Evolutionary conservation across 2,329 filamentous ascomycete genomes (phyloP).

Genomic region (Alternaria alternata): DNA sequence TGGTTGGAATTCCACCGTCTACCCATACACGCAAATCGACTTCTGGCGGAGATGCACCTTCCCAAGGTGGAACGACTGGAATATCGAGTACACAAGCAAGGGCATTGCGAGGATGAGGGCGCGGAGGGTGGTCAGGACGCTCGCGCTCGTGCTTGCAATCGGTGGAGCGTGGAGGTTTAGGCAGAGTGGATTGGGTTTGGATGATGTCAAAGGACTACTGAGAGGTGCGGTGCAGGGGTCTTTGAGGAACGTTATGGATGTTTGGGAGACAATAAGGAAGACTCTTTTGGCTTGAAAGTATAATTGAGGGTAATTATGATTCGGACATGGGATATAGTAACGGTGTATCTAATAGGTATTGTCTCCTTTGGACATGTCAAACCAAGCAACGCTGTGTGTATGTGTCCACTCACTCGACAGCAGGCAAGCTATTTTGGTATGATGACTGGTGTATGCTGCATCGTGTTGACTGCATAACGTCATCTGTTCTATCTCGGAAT

Average conservation of each 20-base stretch:
- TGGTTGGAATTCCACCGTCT: conserved; percentile 82
- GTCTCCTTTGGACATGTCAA: not conserved
- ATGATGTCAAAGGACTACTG: conserved; percentile 29
- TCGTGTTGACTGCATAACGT: not conserved
- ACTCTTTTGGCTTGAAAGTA: not conserved
- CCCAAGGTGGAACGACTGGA: conserved; percentile 64
- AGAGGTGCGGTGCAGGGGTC: conserved; percentile 18
- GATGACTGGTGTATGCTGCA: not conserved
- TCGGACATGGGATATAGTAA: not conserved
- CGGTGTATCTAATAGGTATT: not conserved
- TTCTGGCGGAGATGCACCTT: conserved; percentile 62
- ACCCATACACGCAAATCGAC: conserved; percentile 58
- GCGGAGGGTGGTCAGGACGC: conserved; percentile 23
- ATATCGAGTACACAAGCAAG: conserved; percentile 59
- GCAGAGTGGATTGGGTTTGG: conserved; percentile 31
- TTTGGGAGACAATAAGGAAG: conserved; percentile 12
- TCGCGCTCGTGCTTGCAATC: conserved; percentile 31
- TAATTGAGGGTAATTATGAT: not conserved
- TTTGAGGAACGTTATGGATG: conserved; percentile 15
- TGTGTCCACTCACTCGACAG: not conserved
- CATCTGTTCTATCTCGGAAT: not conserved
- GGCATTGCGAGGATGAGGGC: conserved; percentile 51
- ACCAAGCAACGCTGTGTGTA: not conserved
- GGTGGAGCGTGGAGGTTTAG: conserved; percentile 37
- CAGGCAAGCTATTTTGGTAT: not conserved